Evolutionary conservation across 1,139 yeast genomes (phyloP).

Genomic region (Pichia sp.): DNA sequence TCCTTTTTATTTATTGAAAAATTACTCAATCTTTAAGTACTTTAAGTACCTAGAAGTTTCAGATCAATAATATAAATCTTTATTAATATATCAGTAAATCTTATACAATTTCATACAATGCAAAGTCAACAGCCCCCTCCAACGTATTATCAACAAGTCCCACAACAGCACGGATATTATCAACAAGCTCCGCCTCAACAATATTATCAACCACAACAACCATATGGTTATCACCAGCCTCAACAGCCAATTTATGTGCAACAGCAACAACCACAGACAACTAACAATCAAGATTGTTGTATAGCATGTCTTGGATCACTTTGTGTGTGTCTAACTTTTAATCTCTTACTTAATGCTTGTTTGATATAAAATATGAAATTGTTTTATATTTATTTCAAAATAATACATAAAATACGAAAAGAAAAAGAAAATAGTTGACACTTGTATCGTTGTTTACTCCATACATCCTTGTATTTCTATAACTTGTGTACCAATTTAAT

Average conservation of each 20-base stretch:
- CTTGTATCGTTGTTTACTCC: too few species aligned
- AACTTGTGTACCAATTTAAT: too few species aligned
- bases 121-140: conserved; percentile 32
- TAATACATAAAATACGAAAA: too few species aligned
- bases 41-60: too few species aligned
- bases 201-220: conserved; percentile 32
- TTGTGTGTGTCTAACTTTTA: conserved; percentile 8
- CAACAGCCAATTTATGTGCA: conserved; percentile 12
- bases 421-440: too few species aligned
- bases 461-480: too few species aligned
- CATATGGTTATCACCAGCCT: neutral
- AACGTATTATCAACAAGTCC: conserved; percentile 36
- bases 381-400: neutral
- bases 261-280: conserved; percentile 6
- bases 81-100: too few species aligned
- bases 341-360: conserved; percentile 7
- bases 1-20: too few species aligned
- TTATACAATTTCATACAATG: too few species aligned
- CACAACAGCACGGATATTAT: conserved; percentile 2
- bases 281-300: conserved; percentile 5
- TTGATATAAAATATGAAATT: neutral
- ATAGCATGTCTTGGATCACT: conserved; percentile 4
- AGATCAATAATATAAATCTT: too few species aligned
- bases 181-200: conserved; percentile 39
- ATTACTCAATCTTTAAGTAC: too few species aligned